Evolutionary conservation across 2,329 filamentous ascomycete species (phyloP).

Genomic region (Rutstroemia sp.): DNA sequence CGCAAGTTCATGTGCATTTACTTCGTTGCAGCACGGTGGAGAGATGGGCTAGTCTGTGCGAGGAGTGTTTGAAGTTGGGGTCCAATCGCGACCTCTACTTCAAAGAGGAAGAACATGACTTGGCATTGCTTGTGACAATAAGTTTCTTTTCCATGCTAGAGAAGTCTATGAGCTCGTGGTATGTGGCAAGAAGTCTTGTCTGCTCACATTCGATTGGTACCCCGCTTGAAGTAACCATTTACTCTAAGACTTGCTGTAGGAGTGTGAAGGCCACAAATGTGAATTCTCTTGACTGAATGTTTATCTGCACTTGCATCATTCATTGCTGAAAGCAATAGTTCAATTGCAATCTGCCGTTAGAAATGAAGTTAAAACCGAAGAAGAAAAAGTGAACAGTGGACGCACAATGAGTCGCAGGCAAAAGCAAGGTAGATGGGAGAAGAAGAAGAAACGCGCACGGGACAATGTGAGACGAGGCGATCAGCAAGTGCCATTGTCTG

Average conservation of each 20-base stretch:
- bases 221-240: no score
- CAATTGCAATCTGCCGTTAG: neutral
- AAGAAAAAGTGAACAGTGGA: neutral
- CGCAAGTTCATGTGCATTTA: neutral
- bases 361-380: neutral
- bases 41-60: constrained; percentile 6
- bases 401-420: neutral
- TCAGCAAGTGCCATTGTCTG: neutral
- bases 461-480: constrained; percentile 1
- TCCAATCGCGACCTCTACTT: neutral
- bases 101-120: neutral
- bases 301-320: neutral
- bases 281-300: no score
- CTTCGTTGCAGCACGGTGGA: neutral
- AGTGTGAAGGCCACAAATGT: no score
- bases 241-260: no score
- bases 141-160: neutral
- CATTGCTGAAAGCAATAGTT: neutral
- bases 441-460: constrained; percentile 5
- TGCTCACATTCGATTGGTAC: no score
- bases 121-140: neutral
- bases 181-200: no score
- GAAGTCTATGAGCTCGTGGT: no score
- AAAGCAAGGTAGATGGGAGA: neutral
- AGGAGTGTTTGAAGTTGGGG: neutral